A percentile compares a stretch with the other conserved stretches of the same genome.
These are phyloP conservation scores for Yamadazyma dushanensis DNA, from an alignment of 1,139 yeast genomes.

Conservation along the genomic window DNA sequence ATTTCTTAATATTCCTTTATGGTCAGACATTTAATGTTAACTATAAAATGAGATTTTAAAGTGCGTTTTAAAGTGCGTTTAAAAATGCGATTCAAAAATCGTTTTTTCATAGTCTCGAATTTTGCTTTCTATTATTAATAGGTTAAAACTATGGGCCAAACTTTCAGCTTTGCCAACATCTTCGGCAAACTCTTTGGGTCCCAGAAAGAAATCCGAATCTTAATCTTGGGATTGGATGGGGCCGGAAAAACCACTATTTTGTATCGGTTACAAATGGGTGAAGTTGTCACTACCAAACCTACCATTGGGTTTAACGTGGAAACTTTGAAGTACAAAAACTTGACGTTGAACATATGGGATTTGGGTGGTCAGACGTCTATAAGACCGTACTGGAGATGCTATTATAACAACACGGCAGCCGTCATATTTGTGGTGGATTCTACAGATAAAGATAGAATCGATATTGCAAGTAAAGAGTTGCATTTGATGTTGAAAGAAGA, in stretches of 20 bases:
- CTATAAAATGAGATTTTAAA: background rate
- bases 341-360: slow-evolving; percentile 87
- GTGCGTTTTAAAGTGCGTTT: background rate
- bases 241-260: slow-evolving; percentile 97
- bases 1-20: slow-evolving; percentile 48
- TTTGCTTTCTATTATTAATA: background rate
- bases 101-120: background rate
- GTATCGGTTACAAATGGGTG: slow-evolving; percentile 89
- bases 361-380: slow-evolving; percentile 97
- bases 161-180: slow-evolving; percentile 71
- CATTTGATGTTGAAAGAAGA: slow-evolving; percentile 93
- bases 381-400: slow-evolving; percentile 97
- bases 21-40: slow-evolving; percentile 18
- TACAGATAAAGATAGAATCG: slow-evolving; percentile 91
- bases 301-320: slow-evolving; percentile 98
- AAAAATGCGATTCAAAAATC: background rate
- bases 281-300: slow-evolving; percentile 91
- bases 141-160: slow-evolving; percentile 63
- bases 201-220: slow-evolving; percentile 85
- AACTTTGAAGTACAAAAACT: slow-evolving; percentile 83
- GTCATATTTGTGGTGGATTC: slow-evolving; percentile 96
- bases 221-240: slow-evolving; percentile 93
- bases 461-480: slow-evolving; percentile 82
- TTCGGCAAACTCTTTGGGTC: slow-evolving; percentile 88
- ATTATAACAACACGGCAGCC: slow-evolving; percentile 94